Evolutionary conservation across 192 early-diverging fungal genomes (phyloP).

Genomic region (Funneliformis geosporum): DNA sequence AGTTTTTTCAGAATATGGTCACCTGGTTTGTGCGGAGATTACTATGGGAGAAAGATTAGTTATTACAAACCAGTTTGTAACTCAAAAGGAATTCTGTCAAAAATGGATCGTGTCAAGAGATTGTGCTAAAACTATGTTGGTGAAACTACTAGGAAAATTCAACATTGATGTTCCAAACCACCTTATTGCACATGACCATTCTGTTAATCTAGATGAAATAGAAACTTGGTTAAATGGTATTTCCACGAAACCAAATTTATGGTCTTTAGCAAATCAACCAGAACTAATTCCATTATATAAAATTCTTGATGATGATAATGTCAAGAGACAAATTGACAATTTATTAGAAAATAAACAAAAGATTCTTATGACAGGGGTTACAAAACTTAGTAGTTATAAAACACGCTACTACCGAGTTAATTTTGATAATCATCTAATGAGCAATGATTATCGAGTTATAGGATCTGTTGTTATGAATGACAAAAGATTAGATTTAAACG

Average conservation of each 20-base stretch:
- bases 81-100: not conserved
- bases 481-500: not conserved
- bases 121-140: not conserved
- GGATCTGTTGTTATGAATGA: not conserved
- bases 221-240: not conserved
- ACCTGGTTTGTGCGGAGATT: not conserved
- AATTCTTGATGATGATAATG: not conserved
- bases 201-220: not conserved
- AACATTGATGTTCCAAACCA: not conserved
- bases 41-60: not conserved
- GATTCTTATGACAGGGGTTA: not conserved
- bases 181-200: not conserved
- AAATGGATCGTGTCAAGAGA: not conserved
- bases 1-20: not conserved
- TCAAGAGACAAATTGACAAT: not conserved
- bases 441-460: not conserved
- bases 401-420: not conserved
- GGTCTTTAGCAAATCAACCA: not conserved
- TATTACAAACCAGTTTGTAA: not conserved
- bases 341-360: not conserved
- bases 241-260: not conserved
- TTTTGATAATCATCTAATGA: not conserved
- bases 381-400: not conserved
- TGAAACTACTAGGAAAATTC: not conserved
- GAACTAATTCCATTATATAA: not conserved